These are phyloP conservation scores for Solanum ossicruentum DNA, from an alignment of 257 asterid genomes.

Conservation along the genomic window DNA sequence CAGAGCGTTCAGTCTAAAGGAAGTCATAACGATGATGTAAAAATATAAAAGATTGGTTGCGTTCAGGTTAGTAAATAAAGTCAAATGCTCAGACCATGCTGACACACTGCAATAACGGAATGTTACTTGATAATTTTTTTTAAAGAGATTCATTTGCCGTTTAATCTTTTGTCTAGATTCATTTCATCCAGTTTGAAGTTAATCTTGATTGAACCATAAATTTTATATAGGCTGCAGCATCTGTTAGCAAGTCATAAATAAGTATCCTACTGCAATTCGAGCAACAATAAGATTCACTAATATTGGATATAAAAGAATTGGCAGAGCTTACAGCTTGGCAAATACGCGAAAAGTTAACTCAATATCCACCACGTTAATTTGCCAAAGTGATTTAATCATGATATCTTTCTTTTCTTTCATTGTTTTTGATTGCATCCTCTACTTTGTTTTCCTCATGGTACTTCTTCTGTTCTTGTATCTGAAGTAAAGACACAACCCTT, in stretches of 20 bases:
- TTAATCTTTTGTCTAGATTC: not conserved
- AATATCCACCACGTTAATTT: constrained; percentile 71
- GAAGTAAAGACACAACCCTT: constrained; percentile 61
- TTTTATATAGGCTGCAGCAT: not conserved
- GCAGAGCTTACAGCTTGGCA: constrained; percentile 57
- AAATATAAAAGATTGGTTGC: not conserved
- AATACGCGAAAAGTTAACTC: constrained; percentile 58
- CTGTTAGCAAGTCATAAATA: not conserved
- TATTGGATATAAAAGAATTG: not conserved
- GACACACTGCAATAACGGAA: not conserved
- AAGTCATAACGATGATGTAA: not conserved
- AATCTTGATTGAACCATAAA: not conserved
- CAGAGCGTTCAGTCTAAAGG: not conserved
- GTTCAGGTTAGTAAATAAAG: not conserved
- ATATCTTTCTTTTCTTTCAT: constrained; percentile 48
- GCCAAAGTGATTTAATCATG: constrained; percentile 64
- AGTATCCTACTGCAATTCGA: not conserved
- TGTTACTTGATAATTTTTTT: not conserved
- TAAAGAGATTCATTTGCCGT: not conserved
- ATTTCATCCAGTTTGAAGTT: not conserved
- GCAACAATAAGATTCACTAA: not conserved
- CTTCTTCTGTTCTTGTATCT: constrained; percentile 55
- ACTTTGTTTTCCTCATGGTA: constrained; percentile 35
- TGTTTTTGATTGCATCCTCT: constrained; percentile 34
- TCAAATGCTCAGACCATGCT: not conserved